Evolutionary conservation across 1,139 yeast genomes (phyloP), one percentile per base, ranked within the genome.

Genomic region (Suhomyces maxii): DNA sequence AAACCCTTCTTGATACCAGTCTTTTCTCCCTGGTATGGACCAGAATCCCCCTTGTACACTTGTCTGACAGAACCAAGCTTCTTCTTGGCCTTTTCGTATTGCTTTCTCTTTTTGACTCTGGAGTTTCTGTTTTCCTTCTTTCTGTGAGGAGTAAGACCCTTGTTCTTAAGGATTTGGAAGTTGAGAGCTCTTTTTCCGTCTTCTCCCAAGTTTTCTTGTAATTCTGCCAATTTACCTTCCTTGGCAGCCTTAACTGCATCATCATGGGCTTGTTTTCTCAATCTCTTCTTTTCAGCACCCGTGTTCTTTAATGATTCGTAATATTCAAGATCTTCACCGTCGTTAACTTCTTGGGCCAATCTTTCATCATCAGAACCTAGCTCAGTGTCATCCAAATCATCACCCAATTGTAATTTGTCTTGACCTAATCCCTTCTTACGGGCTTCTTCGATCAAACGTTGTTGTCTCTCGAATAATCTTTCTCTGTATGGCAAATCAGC

Each of bases 51-150:
- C 58, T 85, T 80, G 76, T 86, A 90, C 26, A 90, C 97, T 50
- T 89, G 89, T 68, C 97, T 85, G 53, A 89, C 86, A 50, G 96
- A 86, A 63, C 85, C 84, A 65, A 95, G 85, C 67, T 90, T 90
- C 89, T 90, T 91, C 74, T 90, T 84, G 36, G 99, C 99, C 65
- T 82, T 80, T 54, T 89, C 98, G 73, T 88, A 93, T 82, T 89
- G 89, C 83, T 84, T 88, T 79, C 98, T 86, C 95, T 93, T 93
- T 78, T 93, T 93, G 63, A 93, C 98, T 71, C 99, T 86, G 37
- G 98, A 82, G 65, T 93, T 95, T 71, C 98, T 81, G 75, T 87
- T 84, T 57, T 89, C 97, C 77, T 93, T 93, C 76, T 87, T 87
- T 64, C 96, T 81, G 67, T 86, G 86, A 25, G 96, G 91, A 2